Conservation (phyloP, 1,284 basidiomycete species). For the Ustilago lituana region DNA sequence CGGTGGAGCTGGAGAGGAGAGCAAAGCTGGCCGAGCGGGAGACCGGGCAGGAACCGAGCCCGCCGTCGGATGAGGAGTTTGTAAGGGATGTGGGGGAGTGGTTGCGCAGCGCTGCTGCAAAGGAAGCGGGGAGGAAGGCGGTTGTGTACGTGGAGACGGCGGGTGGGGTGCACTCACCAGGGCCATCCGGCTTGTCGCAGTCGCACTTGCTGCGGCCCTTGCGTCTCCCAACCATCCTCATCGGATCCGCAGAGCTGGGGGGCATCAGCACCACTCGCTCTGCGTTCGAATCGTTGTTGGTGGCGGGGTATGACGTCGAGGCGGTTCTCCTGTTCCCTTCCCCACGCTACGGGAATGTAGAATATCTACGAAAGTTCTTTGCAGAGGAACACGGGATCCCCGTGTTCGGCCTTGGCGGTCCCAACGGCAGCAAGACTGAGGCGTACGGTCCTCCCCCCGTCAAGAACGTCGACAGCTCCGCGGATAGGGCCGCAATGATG, state of each 20-base stretch:
- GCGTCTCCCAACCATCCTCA: slow-evolving; percentile 82
- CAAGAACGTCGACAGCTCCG: slow-evolving; percentile 69
- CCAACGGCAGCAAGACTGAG: slow-evolving; percentile 4
- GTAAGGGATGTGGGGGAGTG: slow-evolving; percentile 76
- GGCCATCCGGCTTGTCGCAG: slow-evolving; percentile 85
- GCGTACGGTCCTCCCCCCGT: slow-evolving; percentile 62
- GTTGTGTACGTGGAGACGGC: slow-evolving; percentile 90
- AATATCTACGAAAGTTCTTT: slow-evolving; percentile 84
- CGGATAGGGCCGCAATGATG: slow-evolving; percentile 74
- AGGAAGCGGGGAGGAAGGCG: neutral
- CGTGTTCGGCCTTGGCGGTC: slow-evolving; percentile 64
- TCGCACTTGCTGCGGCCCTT: slow-evolving; percentile 71
- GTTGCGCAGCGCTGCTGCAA: slow-evolving; percentile 72
- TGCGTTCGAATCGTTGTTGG: slow-evolving; percentile 86
- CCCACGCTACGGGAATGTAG: slow-evolving; percentile 76
- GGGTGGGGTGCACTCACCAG: slow-evolving; percentile 93
- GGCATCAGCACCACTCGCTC: slow-evolving; percentile 95
- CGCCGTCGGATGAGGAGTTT: slow-evolving; percentile 74
- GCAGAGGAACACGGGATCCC: slow-evolving; percentile 73
- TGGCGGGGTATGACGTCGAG: slow-evolving; percentile 91
- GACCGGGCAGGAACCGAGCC: slow-evolving; percentile 12
- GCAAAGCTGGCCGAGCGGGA: slow-evolving; percentile 49
- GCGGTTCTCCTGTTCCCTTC: slow-evolving; percentile 82
- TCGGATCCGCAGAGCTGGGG: slow-evolving; percentile 88
- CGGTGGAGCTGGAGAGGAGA: slow-evolving; percentile 75